phyloP scores from a whole-genome alignment of 495 filamentous ascomycete species.

The Viridothelium virens region DNA sequence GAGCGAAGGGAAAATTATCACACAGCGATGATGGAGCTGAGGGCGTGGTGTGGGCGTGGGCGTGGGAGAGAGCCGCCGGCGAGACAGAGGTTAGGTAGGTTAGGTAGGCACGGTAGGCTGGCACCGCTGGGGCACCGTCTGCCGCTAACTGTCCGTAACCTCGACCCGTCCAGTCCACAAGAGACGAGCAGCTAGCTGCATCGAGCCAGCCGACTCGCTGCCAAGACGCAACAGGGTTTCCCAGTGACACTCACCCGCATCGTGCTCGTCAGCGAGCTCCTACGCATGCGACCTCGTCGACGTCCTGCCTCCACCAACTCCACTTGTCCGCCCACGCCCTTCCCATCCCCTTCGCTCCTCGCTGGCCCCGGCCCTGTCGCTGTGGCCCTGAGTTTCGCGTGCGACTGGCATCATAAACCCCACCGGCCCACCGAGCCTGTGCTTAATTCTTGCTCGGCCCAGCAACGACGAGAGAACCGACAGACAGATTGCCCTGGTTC shows the following conservation, averaged over 20 bases:
- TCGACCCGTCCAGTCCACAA: not conserved
- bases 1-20: not conserved
- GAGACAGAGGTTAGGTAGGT: not conserved
- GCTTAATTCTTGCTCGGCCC: not conserved
- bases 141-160: not conserved
- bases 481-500: not conserved
- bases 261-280: not conserved
- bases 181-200: not conserved
- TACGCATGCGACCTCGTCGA: not conserved
- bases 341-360: not conserved
- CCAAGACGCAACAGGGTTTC: not conserved
- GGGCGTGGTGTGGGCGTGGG: not conserved
- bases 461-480: not conserved
- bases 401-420: not conserved
- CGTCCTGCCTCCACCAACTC: constrained; percentile 8
- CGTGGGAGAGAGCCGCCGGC: constrained; percentile 9
- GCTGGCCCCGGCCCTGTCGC: constrained; percentile 1
- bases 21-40: constrained; percentile 9
- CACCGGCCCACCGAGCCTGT: not conserved
- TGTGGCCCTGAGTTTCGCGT: not conserved
- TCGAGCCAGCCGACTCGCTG: constrained; percentile 1
- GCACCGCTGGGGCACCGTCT: not conserved
- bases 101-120: too few species aligned
- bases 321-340: constrained; percentile 2
- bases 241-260: constrained; percentile 1